Base-by-base conservation (phyloP, 768 basidiomycete genomes). In the Podaxis mareebaensis region DNA sequence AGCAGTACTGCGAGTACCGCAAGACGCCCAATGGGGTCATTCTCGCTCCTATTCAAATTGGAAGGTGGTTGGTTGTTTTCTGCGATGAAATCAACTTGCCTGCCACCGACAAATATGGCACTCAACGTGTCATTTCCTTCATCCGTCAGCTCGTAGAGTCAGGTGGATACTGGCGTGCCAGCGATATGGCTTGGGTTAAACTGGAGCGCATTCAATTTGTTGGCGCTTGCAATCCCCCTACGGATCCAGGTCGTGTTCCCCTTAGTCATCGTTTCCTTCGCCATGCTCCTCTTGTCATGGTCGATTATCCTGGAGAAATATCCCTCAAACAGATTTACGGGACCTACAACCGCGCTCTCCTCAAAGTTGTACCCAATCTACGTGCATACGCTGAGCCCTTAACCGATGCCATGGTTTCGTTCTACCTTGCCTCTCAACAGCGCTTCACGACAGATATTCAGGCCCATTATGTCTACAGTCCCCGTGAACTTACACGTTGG, bases 31-130 rank as follows among this genome's bases (percentile, higher is more conserved):
- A 95, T 69, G 97, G 97, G n/a, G 92, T 97, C 53, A 86, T 98
- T 53, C 86, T 99, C 58, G 90, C 97, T 3, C 97, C 97, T 10
- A 78, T 90, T 3, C 95, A 98, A 71, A 95, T 98, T 65, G 96
- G 96, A 28, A 89, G 95, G 52, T 99, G 97, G 97, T 84, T 99
- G 54, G 96, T 99, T 38, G 91, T 99, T n/a, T 99, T 99, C 79
- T 99, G 97, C 74, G 97, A 99, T 73, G 97, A 99, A 76, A 99
- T 99, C 81, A 99, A 99, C 72, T 79, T 99, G 3, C 97, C 97
- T 2, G 95, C 97, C 15, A 83, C 89, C 8, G 97, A 99, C 81
- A 96, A 95, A 76, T 99, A 99, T 70, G 97, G 97, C 3, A 99
- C 97, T 4, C 97, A 99, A 73, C 86, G 94, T 26, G 97, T 99